Base-by-base conservation (phyloP, 75 land plant species). In the Azolla pinnata region DNA sequence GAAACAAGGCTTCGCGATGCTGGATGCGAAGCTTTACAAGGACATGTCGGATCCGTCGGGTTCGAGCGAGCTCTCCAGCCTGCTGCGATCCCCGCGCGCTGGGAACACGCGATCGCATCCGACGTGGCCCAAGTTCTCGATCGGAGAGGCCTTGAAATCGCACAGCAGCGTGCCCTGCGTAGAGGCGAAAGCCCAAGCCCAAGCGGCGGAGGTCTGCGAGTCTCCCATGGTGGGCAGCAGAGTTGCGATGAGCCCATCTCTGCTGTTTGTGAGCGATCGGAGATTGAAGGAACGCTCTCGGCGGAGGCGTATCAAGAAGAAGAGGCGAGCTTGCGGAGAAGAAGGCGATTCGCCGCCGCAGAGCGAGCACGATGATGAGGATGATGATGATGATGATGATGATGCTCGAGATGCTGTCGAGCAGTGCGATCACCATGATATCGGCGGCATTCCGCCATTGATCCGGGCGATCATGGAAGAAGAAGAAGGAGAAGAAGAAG, bases 181-280 rank as follows among this genome's bases (percentile, higher is more conserved):
- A 31, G 59, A 57, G 1, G 56, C 27, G 7, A 23, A 54, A 16
- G 9, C 7, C 35, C 31, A 60, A 24, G 48, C 47, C 18, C 29
- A 26, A 7, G 48, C 19, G 24, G 45, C 45, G 3, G 62, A 60
- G 46, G 44, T 23, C 44, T n/a, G 62, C 2, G 45, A 44, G 4
- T 60, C 62, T 42, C 62, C 62, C 17, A 24, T 38, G 44, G 27
- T 48, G n/a, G n/a, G n/a, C n/a, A n/a, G n/a, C n/a, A n/a, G n/a
- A 38, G 23, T 2, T 1, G 12, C 26, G 17, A 60, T 35, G 20
- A 35, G 46, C 46, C 45, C 62, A 10, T 38, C 45, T 35, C 62
- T 60, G 12, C 17, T 60, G 31, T 19, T n/a, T 35, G 46, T 48
- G n/a, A 60, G 62, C 45, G 20, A 16, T 24, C 40, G 62, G 44